Evolutionary conservation across 1,139 yeast species (phyloP).

Genomic region (Lodderomyces pseudojiufengensis): DNA sequence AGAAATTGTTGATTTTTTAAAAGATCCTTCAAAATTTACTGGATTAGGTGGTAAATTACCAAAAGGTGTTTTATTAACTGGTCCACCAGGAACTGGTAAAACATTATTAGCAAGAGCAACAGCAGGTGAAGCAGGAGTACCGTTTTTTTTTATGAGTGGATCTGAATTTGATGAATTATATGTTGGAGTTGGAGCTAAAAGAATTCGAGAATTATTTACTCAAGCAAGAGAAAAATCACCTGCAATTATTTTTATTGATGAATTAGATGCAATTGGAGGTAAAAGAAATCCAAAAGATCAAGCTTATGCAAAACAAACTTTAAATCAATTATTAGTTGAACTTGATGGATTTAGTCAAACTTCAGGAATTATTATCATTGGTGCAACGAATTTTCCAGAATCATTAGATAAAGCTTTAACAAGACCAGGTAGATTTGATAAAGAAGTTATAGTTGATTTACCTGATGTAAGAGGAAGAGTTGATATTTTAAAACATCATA

Average conservation of each 20-base stretch:
- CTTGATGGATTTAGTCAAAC: slow-evolving; percentile 94
- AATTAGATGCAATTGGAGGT: slow-evolving; percentile 94
- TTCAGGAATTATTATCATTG: slow-evolving; percentile 90
- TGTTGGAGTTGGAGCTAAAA: slow-evolving; percentile 98
- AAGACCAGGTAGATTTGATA: slow-evolving; percentile 98
- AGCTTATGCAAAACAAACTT: slow-evolving; percentile 95
- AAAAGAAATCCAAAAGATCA: slow-evolving; percentile 96
- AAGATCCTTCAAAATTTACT: slow-evolving; percentile 93
- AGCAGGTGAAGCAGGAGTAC: slow-evolving; percentile 99
- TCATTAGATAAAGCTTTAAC: slow-evolving; percentile 94
- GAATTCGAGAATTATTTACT: slow-evolving; percentile 88
- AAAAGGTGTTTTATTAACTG: slow-evolving; percentile 92
- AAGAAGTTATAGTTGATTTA: slow-evolving; percentile 88
- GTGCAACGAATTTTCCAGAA: slow-evolving; percentile 98
- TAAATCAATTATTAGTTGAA: slow-evolving; percentile 92
- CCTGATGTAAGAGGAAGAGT: slow-evolving; percentile 98
- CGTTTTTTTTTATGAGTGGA: slow-evolving; percentile 97
- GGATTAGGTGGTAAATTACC: slow-evolving; percentile 97
- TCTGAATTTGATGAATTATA: slow-evolving; percentile 97
- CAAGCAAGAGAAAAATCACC: slow-evolving; percentile 97
- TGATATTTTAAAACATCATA: slow-evolving; percentile 87
- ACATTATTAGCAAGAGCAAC: slow-evolving; percentile 96
- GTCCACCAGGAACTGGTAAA: slow-evolving; percentile 99
- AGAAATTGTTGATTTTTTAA: slow-evolving; percentile 93
- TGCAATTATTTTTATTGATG: slow-evolving; percentile 90